These are phyloP conservation scores for Botryococcus braunii DNA, from an alignment of 163 green algal genomes.

Conservation along the genomic window DNA sequence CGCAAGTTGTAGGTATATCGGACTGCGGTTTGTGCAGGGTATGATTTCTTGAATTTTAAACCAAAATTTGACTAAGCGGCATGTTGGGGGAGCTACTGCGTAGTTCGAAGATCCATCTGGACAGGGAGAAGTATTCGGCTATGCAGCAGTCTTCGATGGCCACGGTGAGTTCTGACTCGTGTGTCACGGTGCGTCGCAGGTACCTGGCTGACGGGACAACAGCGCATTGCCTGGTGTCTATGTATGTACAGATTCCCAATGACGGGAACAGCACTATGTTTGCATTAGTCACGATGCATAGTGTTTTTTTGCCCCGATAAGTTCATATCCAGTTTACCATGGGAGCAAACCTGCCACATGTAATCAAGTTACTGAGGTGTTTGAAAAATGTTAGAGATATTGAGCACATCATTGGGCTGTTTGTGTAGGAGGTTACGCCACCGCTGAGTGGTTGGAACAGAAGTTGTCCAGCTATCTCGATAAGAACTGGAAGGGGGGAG, in stretches of 20 bases:
- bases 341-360: too few species aligned
- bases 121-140: constrained; percentile 3
- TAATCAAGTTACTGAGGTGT: too few species aligned
- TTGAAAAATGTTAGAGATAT: not conserved
- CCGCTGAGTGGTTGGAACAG: constrained; percentile 29
- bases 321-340: too few species aligned
- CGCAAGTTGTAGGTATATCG: not conserved
- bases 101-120: not conserved
- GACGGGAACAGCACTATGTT: too few species aligned
- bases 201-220: too few species aligned
- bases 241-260: not conserved
- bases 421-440: constrained; percentile 22
- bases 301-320: too few species aligned
- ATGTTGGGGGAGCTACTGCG: not conserved
- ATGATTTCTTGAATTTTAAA: not conserved
- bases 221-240: not conserved
- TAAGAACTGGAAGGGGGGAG: constrained; percentile 23
- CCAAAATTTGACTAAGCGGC: not conserved
- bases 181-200: too few species aligned
- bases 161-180: too few species aligned
- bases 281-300: not conserved
- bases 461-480: constrained; percentile 30
- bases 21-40: not conserved
- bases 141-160: constrained; percentile 33
- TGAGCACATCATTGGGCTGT: not conserved